Percentiles rank a stretch among this genome's conserved stretches.
These are phyloP conservation scores for Hyaloperonospora brassicae DNA, from an alignment of 352 stramenopile genomes.

Conservation along the genomic window DNA sequence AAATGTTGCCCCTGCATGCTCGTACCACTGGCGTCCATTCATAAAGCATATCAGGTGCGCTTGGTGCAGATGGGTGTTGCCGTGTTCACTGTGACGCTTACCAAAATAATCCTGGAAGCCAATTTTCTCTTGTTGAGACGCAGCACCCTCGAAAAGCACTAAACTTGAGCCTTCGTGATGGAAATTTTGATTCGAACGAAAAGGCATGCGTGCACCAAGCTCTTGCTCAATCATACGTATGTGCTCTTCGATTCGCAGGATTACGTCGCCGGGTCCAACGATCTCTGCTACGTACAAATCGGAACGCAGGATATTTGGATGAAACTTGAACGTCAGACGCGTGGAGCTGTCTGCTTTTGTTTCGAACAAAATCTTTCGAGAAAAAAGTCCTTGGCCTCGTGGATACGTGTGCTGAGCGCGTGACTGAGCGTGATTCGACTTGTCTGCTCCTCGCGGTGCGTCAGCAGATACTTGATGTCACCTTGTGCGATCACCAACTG, in stretches of 20 bases:
- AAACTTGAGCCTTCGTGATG: constrained; percentile 57
- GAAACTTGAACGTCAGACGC: constrained; percentile 32
- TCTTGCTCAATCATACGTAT: constrained; percentile 60
- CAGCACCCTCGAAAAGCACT: constrained; percentile 66
- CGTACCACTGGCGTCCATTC: constrained; percentile 61
- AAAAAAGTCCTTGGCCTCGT: constrained; percentile 50
- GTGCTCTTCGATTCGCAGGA: constrained; percentile 56
- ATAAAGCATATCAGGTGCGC: constrained; percentile 67
- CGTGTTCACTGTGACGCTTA: constrained; percentile 44
- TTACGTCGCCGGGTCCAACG: constrained; percentile 42
- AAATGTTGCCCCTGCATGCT: constrained; percentile 51
- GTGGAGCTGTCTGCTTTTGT: constrained; percentile 28
- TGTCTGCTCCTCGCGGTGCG: constrained; percentile 38
- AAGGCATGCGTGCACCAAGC: constrained; percentile 40
- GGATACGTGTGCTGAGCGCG: constrained; percentile 53
- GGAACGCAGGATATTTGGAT: constrained; percentile 55
- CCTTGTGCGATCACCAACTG: constrained; percentile 53
- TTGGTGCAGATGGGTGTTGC: constrained; percentile 48
- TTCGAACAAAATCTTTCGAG: constrained; percentile 56
- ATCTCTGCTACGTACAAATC: constrained; percentile 74
- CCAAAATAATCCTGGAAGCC: constrained; percentile 67
- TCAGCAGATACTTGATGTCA: constrained; percentile 50
- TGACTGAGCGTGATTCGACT: constrained; percentile 67
- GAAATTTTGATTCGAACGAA: constrained; percentile 37
- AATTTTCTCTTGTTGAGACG: constrained; percentile 51